Percentiles rank a stretch among this genome's conserved stretches.
phyloP scores from a whole-genome alignment of 1,284 basidiomycete species.

The Cystobasidium pallidum region DNA sequence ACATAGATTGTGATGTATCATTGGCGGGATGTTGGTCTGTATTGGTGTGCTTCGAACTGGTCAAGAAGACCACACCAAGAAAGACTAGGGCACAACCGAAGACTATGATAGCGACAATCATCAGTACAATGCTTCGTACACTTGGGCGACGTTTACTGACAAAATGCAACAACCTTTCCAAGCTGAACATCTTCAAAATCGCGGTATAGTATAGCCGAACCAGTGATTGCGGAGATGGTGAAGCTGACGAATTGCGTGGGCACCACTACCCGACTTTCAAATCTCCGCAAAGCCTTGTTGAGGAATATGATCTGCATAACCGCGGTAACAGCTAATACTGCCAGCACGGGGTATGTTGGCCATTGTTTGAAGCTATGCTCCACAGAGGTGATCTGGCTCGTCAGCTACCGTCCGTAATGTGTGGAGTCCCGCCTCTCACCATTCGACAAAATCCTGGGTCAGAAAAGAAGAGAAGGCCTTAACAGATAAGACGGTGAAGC shows the following conservation, averaged over 20 bases:
- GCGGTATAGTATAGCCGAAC: constrained; percentile 88
- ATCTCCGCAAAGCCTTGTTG: constrained; percentile 84
- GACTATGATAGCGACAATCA: not conserved
- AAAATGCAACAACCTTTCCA: constrained; percentile 55
- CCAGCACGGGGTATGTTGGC: constrained; percentile 53
- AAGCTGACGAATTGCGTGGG: constrained; percentile 90
- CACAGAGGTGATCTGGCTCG: too few species aligned
- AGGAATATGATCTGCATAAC: constrained; percentile 88
- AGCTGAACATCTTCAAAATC: constrained; percentile 70
- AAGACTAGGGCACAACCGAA: constrained; percentile 37
- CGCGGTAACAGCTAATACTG: constrained; percentile 78
- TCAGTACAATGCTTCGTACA: not conserved
- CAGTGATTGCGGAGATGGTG: constrained; percentile 79
- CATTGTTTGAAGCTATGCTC: constrained; percentile 49
- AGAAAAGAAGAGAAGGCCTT: constrained; percentile 88
- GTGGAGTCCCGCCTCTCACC: constrained; percentile 73
- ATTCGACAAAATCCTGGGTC: constrained; percentile 71
- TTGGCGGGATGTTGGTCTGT: not conserved
- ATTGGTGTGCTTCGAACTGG: constrained; percentile 8
- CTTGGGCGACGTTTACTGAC: not conserved
- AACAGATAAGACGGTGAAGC: constrained; percentile 91
- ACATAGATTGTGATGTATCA: not conserved
- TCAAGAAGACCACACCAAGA: constrained; percentile 38
- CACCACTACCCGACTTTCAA: constrained; percentile 82
- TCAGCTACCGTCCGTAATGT: too few species aligned